Evolutionary conservation across 257 asterid genomes (phyloP).

Genomic region (Lithospermum erythrorhizon): DNA sequence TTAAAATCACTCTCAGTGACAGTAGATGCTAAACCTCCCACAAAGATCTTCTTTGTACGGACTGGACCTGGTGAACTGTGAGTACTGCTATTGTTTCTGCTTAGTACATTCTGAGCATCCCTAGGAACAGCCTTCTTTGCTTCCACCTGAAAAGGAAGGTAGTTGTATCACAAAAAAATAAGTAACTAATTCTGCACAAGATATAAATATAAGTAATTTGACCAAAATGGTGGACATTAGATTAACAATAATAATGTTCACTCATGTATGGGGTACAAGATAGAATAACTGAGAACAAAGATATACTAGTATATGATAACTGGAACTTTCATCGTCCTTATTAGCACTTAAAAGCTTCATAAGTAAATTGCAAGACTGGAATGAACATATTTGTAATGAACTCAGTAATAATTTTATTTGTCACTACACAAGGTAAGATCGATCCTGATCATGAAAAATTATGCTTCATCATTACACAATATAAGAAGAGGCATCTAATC

Average conservation of each 20-base stretch:
- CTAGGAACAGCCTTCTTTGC: constrained; percentile 92
- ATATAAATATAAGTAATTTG: neutral
- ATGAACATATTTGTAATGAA: too few relatives aligned
- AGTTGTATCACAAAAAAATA: neutral
- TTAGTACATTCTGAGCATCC: constrained; percentile 43
- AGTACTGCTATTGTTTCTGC: constrained; percentile 33
- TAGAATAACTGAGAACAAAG: neutral
- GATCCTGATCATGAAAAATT: too few relatives aligned
- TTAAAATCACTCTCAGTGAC: constrained; percentile 78
- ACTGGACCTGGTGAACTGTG: constrained; percentile 67
- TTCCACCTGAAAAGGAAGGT: constrained; percentile 54
- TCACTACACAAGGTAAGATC: too few relatives aligned
- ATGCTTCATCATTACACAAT: too few relatives aligned
- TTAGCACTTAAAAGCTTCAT: too few relatives aligned
- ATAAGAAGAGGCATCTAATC: neutral
- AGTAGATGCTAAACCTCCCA: constrained; percentile 81
- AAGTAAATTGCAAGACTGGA: too few relatives aligned
- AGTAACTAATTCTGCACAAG: neutral
- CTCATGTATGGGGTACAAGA: neutral
- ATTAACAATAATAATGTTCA: neutral
- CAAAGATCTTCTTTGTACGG: constrained; percentile 76
- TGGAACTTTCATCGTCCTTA: too few relatives aligned
- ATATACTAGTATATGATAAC: too few relatives aligned
- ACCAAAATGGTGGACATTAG: neutral
- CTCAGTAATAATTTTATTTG: too few relatives aligned